Evolutionary conservation across 2,329 filamentous ascomycete genomes (phyloP).

Genomic region (Delphinella strobiligena): DNA sequence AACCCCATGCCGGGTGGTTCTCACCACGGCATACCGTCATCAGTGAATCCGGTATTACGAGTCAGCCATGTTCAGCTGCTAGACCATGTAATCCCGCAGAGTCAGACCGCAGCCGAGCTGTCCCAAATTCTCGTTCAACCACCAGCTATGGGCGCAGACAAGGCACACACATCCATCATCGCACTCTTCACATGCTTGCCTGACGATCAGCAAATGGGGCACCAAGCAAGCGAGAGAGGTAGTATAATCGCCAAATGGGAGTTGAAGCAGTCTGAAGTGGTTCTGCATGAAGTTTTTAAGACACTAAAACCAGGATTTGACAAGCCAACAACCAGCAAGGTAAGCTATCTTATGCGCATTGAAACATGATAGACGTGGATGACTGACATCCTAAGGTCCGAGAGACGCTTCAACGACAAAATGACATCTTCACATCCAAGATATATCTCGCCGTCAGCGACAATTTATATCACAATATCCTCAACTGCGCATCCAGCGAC

Average conservation of each 20-base stretch:
- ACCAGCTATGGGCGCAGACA: slow-evolving; percentile 19
- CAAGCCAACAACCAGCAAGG: slow-evolving; percentile 12
- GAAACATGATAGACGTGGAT: no score
- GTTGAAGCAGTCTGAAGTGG: slow-evolving; percentile 38
- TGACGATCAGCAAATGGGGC: not conserved
- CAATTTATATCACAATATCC: slow-evolving; percentile 56
- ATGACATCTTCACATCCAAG: slow-evolving; percentile 58
- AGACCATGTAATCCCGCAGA: not conserved
- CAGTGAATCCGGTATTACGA: slow-evolving; percentile 3
- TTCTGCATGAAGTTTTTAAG: slow-evolving; percentile 24
- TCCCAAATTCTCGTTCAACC: not conserved
- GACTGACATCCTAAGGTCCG: no score
- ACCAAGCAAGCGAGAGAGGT: slow-evolving; percentile 1
- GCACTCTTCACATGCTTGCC: slow-evolving; percentile 28
- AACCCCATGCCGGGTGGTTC: slow-evolving; percentile 30
- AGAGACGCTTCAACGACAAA: slow-evolving; percentile 45
- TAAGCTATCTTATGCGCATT: no score
- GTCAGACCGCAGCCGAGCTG: not conserved
- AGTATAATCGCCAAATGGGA: slow-evolving; percentile 80
- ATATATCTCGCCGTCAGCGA: slow-evolving; percentile 56
- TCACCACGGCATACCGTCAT: not conserved
- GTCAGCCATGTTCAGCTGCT: slow-evolving; percentile 6
- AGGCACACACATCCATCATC: slow-evolving; percentile 66
- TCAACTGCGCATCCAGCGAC: slow-evolving; percentile 67
- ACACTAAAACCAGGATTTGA: slow-evolving; percentile 15